Evolutionary conservation across 441 rosid genomes (phyloP), one percentile per base, ranked within the genome.

Genomic region (Biscutella laevigata): DNA sequence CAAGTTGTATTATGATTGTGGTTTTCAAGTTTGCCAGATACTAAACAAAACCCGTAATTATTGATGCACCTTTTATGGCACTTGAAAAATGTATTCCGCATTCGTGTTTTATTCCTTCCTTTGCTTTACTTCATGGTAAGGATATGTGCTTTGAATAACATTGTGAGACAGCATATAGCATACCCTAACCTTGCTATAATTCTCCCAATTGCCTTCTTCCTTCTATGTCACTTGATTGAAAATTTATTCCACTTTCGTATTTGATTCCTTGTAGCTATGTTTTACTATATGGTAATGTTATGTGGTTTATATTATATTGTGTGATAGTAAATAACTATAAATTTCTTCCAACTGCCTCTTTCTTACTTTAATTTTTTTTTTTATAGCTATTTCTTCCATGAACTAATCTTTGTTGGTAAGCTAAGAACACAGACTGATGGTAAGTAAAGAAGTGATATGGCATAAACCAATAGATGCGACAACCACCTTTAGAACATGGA

Each of bases 21-120:
- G 75, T 78, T 91, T 73, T 77, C 90, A 59, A 80, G 91, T 82
- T 88, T 91, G 79, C 78, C 83, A 19, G 67, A 83, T 53, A 73
- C 75, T 64, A 91, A 80, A 74, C 96, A 87, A 72, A 79, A 62
- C 68, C 66, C 66, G 96, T 88, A 88, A 81, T 71, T 60, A 61
- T 66, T 62, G 28, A 58, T 59, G 37, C 53, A 17, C 60, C 28
- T 62, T 32, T 38, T 69, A 32, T 49, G 46, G 11, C 53, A 52
- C 37, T 62, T 27, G 10, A 36, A 43, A 42, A 43, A 14, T 35
- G 7, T 41, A 13, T 45, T 37, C 29, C 14, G 22, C 14, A 17
- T 40, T 22, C 42, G 10, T 59, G 53, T 32, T 51, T 52, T 25
- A 42, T 30, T 51, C 13, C 35, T 44, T 29, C 12, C 28, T 57